Evolutionary conservation across 2,329 filamentous ascomycete species (phyloP), one percentile per base, ranked within the genome.

Genomic region (Ascochyta fabae): DNA sequence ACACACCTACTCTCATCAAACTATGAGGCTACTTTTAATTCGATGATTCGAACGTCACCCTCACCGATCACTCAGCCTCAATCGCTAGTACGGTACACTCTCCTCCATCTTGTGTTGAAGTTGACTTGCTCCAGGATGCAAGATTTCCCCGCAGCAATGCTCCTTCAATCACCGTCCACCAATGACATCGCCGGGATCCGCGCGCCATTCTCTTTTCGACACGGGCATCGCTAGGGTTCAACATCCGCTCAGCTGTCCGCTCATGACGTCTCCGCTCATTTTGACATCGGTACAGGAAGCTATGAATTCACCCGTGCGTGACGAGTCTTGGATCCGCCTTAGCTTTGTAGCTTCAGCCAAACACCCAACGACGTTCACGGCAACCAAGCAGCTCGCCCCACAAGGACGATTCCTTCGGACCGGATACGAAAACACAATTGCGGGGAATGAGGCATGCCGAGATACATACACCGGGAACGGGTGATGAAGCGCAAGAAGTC

Each of bases 161-260:
- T 58, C 45, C 58, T 67, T 55, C 67, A 44, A 23, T 49, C 38
- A 31, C 24, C 46, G 31, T 69, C 70, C 67, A 69, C 70, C 69
- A 71, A 71, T 71, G 54, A 61, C 4, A 16, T 13, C 13, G 3
- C 41, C 9, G 23, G 19, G 22, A 33, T 26, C 13, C 7, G 24
- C 23, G 13, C 51, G 44, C 58, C 58, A 54, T 61, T 23, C 61
- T 62, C 13, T 19, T 61, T 64, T 55, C 16, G 60, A 29, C 65
- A 67, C 69, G 70, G 69, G 65, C 53, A 23, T 50, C 24, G 44
- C 48, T 43, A 22, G 40, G 31, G 13, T 31, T 42, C 19, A 57
- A 61, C 13, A 60, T 71, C 68, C 68, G 68, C 54, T 38, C 29
- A 64, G 58, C 61, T 64, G 42, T 36, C 41, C 40, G 42, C 47